These are phyloP conservation scores for Lentinula novae-zelandiae DNA, from an alignment of 1,284 basidiomycete species.

Conservation along the genomic window DNA sequence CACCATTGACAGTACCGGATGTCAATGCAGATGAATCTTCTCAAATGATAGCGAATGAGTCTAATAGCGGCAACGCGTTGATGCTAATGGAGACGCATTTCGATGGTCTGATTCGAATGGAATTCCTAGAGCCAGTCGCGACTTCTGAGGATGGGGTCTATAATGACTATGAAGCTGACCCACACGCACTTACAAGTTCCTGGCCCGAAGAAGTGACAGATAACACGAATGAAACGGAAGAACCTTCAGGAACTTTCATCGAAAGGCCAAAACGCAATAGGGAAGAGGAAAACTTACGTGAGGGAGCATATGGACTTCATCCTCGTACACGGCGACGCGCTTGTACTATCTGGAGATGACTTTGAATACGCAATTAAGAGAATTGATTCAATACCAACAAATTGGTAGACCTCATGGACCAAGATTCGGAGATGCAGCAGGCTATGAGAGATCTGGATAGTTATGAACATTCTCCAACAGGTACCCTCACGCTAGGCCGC, in stretches of 20 bases:
- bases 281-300: neutral
- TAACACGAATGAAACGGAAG: neutral
- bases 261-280: neutral
- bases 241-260: neutral
- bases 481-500: neutral
- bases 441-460: constrained; percentile 57
- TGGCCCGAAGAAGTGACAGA: neutral
- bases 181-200: neutral
- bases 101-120: neutral
- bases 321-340: constrained; percentile 19
- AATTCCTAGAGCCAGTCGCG: neutral
- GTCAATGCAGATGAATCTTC: neutral
- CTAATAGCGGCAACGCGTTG: neutral
- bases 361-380: constrained; percentile 20
- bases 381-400: neutral
- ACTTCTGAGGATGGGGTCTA: neutral
- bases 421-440: constrained; percentile 71
- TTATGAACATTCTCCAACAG: constrained; percentile 33
- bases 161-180: neutral
- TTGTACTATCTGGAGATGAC: constrained; percentile 18
- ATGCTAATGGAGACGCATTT: neutral
- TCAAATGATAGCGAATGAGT: neutral
- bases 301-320: constrained; percentile 11
- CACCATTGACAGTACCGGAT: neutral
- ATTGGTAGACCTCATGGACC: constrained; percentile 59